Conservation (phyloP, 805 yeast genomes). For the Isabelozyma pseudorhagii region DNA sequence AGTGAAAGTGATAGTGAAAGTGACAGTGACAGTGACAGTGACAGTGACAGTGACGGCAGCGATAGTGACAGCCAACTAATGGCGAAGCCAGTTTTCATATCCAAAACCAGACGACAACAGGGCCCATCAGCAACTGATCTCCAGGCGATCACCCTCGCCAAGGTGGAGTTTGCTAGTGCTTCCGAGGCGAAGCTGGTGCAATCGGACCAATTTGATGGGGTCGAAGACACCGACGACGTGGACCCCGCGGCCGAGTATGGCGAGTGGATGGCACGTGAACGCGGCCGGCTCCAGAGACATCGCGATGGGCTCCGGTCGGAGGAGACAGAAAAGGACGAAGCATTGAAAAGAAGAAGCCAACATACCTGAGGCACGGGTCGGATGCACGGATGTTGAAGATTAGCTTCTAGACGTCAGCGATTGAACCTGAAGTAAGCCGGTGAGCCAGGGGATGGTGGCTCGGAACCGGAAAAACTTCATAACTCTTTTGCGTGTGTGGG, state of each 20-base stretch:
- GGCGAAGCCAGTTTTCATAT: background rate
- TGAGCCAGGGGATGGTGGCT: too few relatives aligned
- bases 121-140: background rate
- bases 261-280: constrained; percentile 29
- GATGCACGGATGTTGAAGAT: too few relatives aligned
- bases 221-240: constrained; percentile 33
- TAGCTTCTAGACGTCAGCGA: too few relatives aligned
- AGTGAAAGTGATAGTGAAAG: constrained; percentile 1
- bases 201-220: constrained; percentile 22
- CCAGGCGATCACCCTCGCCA: background rate
- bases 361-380: too few relatives aligned
- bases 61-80: background rate
- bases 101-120: background rate
- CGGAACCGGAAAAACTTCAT: too few relatives aligned
- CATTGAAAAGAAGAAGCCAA: constrained; percentile 10
- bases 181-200: constrained; percentile 1
- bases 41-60: background rate
- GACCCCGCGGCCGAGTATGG: constrained; percentile 30
- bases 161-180: constrained; percentile 1
- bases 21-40: background rate
- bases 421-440: too few relatives aligned
- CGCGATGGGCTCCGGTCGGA: constrained; percentile 10
- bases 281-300: constrained; percentile 20
- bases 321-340: constrained; percentile 27
- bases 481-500: too few relatives aligned